Evolutionary conservation across 441 rosid species (phyloP), one percentile per base, ranked within the genome.

Genomic region (Erodium moschatum): DNA sequence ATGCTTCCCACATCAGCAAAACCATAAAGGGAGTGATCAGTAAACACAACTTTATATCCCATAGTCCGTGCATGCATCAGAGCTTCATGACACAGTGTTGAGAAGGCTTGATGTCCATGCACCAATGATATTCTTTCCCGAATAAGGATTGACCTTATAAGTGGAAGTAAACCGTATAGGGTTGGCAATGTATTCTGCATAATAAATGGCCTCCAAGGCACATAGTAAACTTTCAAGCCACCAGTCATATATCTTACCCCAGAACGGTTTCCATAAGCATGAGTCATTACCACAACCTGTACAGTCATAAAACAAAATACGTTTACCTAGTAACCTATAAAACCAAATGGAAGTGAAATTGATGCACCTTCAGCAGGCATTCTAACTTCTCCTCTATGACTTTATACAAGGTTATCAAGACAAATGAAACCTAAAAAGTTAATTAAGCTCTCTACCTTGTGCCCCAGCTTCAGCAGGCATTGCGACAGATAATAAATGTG

Each of bases 81-180:
- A 48, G 97, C 96, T 81, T 91, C 97, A n/a, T 94, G 99, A 78
- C 97, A 91, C 42, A 94, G 92, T 13, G 96, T 91, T 2, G 97
- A 94, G 82, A 94, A 91, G 73, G 99, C 99, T 78, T 88, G 97
- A 81, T 94, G 99, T 18, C 94, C 99, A 70, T 91, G 97, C 78
- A 91, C 96, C 67, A 94, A 72, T 0, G 94, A 83, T 69, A 91
- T 89, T 38, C 73, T 86, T 83, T 94, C 97, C 64, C 99, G 88
- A 66, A 80, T 52, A 54, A 91, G 96, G 67, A 89, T 85, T 38
- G 85, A 84, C 69, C 97, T 85, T 10, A 91, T 75, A 77, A 91
- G 82, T 31, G 94, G 92, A 68, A 91, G 79, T 1, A 92, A 89
- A 38, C 88, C 94, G 16, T 86, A 91, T 67, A 89, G 69, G 1